Evolutionary conservation across 2,329 filamentous ascomycete species (phyloP).

Genomic region (Raffaelea ambrosiae): DNA sequence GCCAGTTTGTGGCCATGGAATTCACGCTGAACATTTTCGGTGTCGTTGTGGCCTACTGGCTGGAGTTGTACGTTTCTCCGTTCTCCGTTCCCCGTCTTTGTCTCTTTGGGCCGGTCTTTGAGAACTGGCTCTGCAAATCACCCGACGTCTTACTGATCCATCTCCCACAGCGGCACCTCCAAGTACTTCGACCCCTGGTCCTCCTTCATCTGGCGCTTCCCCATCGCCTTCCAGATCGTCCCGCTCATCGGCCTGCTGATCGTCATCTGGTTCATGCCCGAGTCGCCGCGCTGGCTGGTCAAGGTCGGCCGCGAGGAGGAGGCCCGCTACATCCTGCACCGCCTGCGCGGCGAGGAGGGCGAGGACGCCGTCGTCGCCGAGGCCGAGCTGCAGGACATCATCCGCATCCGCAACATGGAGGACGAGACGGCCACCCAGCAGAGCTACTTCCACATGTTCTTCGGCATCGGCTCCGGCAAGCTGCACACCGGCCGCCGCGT

Average conservation of each 20-base stretch:
- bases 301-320: slow-evolving; percentile 60
- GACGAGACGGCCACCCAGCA: slow-evolving; percentile 47
- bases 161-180: background rate
- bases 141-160: background rate
- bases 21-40: slow-evolving; percentile 40
- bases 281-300: background rate
- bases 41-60: slow-evolving; percentile 15
- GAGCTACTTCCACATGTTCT: slow-evolving; percentile 58
- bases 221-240: slow-evolving; percentile 20
- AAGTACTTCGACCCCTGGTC: background rate
- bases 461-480: slow-evolving; percentile 55
- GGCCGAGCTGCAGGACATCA: slow-evolving; percentile 60
- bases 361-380: slow-evolving; percentile 36
- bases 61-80: background rate
- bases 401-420: slow-evolving; percentile 54
- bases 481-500: slow-evolving; percentile 60
- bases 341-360: slow-evolving; percentile 51
- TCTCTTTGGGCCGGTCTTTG: background rate
- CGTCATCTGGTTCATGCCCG: slow-evolving; percentile 7
- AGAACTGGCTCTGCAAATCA: background rate
- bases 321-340: slow-evolving; percentile 54
- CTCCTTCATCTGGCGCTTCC: slow-evolving; percentile 21
- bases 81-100: background rate
- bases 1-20: slow-evolving; percentile 62
- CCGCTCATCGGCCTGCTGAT: slow-evolving; percentile 10